These are phyloP conservation scores for Ogataea nonfermentans DNA, from an alignment of 805 yeast species.

Conservation along the genomic window DNA sequence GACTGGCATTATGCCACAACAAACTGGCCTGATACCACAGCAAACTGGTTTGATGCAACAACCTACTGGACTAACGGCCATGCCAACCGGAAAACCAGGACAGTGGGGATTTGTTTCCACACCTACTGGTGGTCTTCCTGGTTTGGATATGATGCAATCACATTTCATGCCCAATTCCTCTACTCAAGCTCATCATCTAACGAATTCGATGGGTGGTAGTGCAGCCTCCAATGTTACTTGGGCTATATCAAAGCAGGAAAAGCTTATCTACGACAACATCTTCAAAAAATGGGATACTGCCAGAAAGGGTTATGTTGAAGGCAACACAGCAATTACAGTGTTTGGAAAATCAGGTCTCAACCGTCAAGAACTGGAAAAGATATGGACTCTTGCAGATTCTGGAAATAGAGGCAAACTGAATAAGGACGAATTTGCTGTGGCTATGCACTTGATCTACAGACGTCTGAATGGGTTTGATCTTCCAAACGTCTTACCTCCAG, in stretches of 20 bases:
- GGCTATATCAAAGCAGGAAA: constrained; percentile 88
- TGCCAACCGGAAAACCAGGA: constrained; percentile 66
- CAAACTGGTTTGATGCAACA: constrained; percentile 39
- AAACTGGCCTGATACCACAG: constrained; percentile 28
- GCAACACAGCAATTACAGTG: constrained; percentile 77
- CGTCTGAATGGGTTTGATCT: constrained; percentile 84
- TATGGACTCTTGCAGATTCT: constrained; percentile 87
- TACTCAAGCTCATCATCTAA: constrained; percentile 28
- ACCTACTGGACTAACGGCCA: constrained; percentile 47
- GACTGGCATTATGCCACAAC: constrained; percentile 36
- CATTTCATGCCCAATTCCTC: constrained; percentile 60
- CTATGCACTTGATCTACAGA: constrained; percentile 95
- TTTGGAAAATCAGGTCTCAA: constrained; percentile 89
- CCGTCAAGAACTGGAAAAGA: constrained; percentile 80
- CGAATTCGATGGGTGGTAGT: constrained; percentile 31
- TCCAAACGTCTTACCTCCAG: constrained; percentile 82
- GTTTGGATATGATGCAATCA: constrained; percentile 61
- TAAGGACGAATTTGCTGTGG: constrained; percentile 90
- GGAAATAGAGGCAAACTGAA: constrained; percentile 80
- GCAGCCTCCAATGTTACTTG: constrained; percentile 58
- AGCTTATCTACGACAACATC: constrained; percentile 78
- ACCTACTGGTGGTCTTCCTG: constrained; percentile 71
- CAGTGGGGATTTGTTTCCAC: constrained; percentile 76
- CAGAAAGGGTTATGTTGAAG: constrained; percentile 68
- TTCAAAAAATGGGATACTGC: constrained; percentile 83